phyloP scores from a whole-genome alignment of 257 asterid species.

The Nyctanthes arbortristis region DNA sequence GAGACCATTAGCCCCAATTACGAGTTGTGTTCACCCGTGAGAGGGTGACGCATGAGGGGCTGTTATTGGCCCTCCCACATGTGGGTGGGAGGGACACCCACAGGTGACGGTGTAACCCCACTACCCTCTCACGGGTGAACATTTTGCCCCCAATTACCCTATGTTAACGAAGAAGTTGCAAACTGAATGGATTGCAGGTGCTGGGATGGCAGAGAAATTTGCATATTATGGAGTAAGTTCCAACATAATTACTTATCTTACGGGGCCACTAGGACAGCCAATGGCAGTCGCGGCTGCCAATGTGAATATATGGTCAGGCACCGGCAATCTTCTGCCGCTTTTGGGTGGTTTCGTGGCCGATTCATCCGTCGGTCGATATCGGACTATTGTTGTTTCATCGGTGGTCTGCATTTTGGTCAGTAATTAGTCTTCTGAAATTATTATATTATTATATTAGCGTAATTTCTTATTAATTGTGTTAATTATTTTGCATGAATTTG shows the following conservation, averaged over 20 bases:
- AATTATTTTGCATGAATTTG: too few species aligned
- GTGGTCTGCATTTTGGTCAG: constrained; percentile 42
- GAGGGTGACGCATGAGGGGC: too few species aligned
- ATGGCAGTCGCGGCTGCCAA: constrained; percentile 46
- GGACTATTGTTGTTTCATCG: constrained; percentile 35
- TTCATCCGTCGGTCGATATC: constrained; percentile 38
- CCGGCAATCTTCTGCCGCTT: constrained; percentile 36
- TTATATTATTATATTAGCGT: background rate
- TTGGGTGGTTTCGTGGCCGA: constrained; percentile 48
- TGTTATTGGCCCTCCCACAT: too few species aligned
- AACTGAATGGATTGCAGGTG: constrained; percentile 19
- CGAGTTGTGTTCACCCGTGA: too few species aligned
- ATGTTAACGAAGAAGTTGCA: background rate
- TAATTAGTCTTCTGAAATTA: background rate
- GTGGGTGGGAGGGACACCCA: too few species aligned
- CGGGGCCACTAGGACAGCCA: constrained; percentile 44
- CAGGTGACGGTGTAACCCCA: too few species aligned
- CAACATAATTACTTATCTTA: constrained; percentile 40
- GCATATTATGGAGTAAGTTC: constrained; percentile 41
- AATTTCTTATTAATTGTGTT: too few species aligned
- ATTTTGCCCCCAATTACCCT: too few species aligned
- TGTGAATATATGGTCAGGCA: constrained; percentile 40
- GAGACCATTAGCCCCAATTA: too few species aligned
- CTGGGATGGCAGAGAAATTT: constrained; percentile 42
- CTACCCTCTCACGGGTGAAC: too few species aligned